A percentile compares a stretch with the other conserved stretches of the same genome.
Conservation (phyloP, 371 early-diverging fungal genomes). For the Umbelopsis sp. region DNA sequence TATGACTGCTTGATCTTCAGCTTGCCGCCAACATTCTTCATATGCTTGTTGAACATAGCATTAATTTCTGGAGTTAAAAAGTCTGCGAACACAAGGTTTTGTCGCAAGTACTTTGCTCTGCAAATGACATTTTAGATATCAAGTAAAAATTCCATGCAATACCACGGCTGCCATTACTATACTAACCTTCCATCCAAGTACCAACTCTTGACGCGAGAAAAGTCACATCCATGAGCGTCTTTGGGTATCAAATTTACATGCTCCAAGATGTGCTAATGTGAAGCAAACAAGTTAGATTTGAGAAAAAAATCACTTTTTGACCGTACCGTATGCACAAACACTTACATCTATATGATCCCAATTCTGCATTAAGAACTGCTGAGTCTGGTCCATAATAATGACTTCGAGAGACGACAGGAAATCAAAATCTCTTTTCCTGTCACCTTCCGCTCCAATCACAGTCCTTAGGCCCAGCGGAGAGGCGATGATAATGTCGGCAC, state of each 20-base stretch:
- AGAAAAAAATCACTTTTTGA: no score
- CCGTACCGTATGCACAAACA: no score
- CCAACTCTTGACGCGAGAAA: conserved; percentile 89
- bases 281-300: no score
- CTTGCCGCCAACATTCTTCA: conserved; percentile 79
- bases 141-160: no score
- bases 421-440: conserved; percentile 88
- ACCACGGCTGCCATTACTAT: neutral
- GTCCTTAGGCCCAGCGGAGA: conserved; percentile 93
- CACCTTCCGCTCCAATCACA: conserved; percentile 80
- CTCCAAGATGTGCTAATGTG: conserved; percentile 67
- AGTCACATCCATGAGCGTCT: conserved; percentile 89
- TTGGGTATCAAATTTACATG: conserved; percentile 87
- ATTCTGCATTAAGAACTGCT: conserved; percentile 94
- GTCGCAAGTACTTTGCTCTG: conserved; percentile 84
- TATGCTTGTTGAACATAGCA: conserved; percentile 75
- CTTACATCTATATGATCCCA: conserved; percentile 90
- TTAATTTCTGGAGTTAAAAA: conserved; percentile 90
- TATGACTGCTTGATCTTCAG: conserved; percentile 66
- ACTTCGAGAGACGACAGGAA: conserved; percentile 93
- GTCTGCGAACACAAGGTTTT: conserved; percentile 82
- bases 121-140: neutral
- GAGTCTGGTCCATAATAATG: conserved; percentile 85
- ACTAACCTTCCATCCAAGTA: conserved; percentile 78
- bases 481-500: conserved; percentile 89